Base-by-base conservation (phyloP, 306 rosid species). In the Cucurbita moschata region DNA sequence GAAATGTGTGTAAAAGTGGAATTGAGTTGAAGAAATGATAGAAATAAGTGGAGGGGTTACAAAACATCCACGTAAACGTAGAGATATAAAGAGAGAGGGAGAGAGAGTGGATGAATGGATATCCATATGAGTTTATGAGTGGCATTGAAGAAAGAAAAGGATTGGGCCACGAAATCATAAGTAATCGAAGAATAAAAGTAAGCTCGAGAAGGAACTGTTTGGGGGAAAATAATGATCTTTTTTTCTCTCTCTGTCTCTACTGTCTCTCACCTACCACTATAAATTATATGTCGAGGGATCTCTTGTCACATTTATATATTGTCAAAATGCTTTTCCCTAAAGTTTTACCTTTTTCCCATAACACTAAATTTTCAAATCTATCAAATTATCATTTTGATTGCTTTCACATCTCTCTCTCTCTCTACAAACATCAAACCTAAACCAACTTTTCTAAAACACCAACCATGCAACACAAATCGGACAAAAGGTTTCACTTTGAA, bases 191-290 rank as follows among this genome's bases (percentile, higher is more conserved):
- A 40, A 65, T 8, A 21, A 46, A 21, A 67, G 55, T 44, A 67
- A 67, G 72, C 40, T 67, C 54, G 12, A 67, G 72, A 46, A 43
- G 72, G n/a, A 42, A 19, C 51, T 64, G n/a, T 66, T 62, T 38
- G 4, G 14, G 1, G 18, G 3, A 40, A 26, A 59, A 59, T 21
- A 7, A 10, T 10, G 8, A 10, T 38, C 23, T 23, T 21, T 35
- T 13, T 39, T 19, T 65, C 54, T 66, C 54, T 66, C 72, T 66
- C 54, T 21, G 23, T 66, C 72, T 66, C 72, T 66, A 43, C 56
- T 68, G 42, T 47, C 73, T 46, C 73, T 68, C 73, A 68, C 73
- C 58, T 68, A 68, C 73, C 73, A 68, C 55, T 46, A 69, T 69
- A 69, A 69, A 49, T 69, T 49, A 49, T 44, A 19, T 46, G 73